These are phyloP conservation scores for Dioscorea cayenensis DNA, from an alignment of 116 monocot species.

Conservation along the genomic window DNA sequence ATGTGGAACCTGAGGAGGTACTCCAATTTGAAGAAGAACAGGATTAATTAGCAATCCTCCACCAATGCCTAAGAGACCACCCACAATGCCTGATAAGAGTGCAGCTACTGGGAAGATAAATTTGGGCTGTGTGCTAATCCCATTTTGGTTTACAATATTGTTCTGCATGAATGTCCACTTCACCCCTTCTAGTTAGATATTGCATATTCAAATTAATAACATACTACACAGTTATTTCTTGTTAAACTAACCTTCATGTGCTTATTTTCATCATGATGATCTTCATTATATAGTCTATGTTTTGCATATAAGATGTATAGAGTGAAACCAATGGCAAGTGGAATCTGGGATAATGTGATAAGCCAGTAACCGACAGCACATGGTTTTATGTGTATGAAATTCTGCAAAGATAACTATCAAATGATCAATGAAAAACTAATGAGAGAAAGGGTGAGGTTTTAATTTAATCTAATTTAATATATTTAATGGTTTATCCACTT, in stretches of 20 bases:
- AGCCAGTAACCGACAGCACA: conserved; percentile 69
- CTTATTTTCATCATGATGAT: neutral
- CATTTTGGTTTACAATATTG: conserved; percentile 1
- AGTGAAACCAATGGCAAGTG: conserved; percentile 56
- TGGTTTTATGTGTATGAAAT: conserved; percentile 32
- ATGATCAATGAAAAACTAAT: no score
- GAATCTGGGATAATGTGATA: conserved; percentile 48
- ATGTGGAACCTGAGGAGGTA: conserved; percentile 59
- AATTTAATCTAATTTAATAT: no score
- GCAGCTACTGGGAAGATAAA: conserved; percentile 49
- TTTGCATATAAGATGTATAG: conserved; percentile 29
- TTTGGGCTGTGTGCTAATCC: conserved; percentile 24
- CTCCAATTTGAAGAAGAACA: conserved; percentile 72
- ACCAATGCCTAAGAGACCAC: conserved; percentile 84
- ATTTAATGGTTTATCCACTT: no score
- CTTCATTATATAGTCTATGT: neutral
- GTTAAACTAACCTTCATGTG: no score
- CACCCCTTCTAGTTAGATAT: neutral
- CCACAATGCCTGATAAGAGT: conserved; percentile 57
- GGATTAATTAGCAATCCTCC: conserved; percentile 80
- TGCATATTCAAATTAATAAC: no score
- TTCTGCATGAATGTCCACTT: conserved; percentile 5
- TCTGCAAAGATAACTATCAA: conserved; percentile 22
- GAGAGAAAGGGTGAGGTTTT: no score
- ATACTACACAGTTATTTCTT: no score